phyloP scores from a whole-genome alignment of 257 asterid genomes.

The Lavandula angustifolia region DNA sequence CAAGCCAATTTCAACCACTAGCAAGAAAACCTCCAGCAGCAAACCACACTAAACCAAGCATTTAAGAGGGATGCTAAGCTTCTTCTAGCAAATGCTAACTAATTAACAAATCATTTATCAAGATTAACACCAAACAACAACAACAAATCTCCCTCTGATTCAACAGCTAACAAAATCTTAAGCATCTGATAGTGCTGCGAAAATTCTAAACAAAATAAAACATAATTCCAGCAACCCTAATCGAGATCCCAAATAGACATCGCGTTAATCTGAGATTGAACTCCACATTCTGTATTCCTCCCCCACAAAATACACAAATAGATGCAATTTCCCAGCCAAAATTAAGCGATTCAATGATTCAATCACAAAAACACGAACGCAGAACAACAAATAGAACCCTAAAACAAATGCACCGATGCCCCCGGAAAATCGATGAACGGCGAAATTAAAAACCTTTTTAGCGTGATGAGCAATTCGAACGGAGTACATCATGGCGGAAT shows the following conservation, averaged over 20 bases:
- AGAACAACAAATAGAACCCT: background rate
- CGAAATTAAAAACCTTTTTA: conserved; percentile 46
- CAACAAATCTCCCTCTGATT: conserved; percentile 3
- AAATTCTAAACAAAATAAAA: conserved; percentile 14
- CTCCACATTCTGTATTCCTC: conserved; percentile 10
- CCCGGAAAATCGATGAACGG: background rate
- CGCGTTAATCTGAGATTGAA: conserved; percentile 21
- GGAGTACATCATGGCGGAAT: conserved; percentile 52
- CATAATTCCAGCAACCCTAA: conserved; percentile 22
- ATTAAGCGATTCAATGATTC: background rate
- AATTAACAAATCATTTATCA: background rate
- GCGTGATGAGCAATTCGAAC: conserved; percentile 68
- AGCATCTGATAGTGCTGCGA: background rate
- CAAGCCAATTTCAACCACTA: background rate
- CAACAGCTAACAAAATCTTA: background rate
- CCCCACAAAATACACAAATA: background rate
- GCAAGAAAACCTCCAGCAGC: background rate
- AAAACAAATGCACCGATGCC: conserved; percentile 10
- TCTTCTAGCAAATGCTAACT: conserved; percentile 10
- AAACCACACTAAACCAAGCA: conserved; percentile 18
- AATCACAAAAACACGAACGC: conserved; percentile 17
- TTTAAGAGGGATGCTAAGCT: background rate
- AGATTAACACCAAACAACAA: conserved; percentile 9
- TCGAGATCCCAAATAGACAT: conserved; percentile 27
- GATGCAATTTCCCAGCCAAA: conserved; percentile 19